Evolutionary conservation across 192 early-diverging fungal genomes (phyloP), one percentile per base, ranked within the genome.

Genomic region (Gryganskiella cystojenkinii): DNA sequence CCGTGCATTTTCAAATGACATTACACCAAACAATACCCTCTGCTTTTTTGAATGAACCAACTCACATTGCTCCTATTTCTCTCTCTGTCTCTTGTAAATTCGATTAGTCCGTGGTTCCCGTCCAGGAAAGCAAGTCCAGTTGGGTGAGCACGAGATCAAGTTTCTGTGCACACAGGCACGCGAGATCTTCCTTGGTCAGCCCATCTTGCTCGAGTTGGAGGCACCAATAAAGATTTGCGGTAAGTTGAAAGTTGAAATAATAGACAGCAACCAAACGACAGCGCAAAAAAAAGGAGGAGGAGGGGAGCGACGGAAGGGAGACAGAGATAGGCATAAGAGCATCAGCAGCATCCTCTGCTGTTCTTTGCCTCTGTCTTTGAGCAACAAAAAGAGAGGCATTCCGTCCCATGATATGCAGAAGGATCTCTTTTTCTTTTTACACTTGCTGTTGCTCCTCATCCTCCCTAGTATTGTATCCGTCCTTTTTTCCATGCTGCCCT

Each of bases 151-250:
- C 67, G 97, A 99, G 87, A 96, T 99, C 80, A 91, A 93, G 62
- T 98, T 88, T 83, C 88, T 99, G 40, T 99, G 97, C 86, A 91
- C 87, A 63, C 95, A 94, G 59, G 93, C 95, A 34, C 90, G 97
- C 44, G 97, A 99, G 79, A 94, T 98, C 61, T 97, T 99, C 81
- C 92, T 99, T 76, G 89, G 79, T 81, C 97, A 96, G 74, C 94
- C 94, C 49, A 95, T 97, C 60, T 86, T 97, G 55, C 84, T 97
- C 20, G 95, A 97, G 76, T 78, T 97, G 52, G 95, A 97, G 74
- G 95, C 95, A 25, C 95, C 95, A 28, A 96, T 97, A 68, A 97
- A 97, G 68, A 96, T 97, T 68, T 97, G 95, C 85, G 95, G 95
- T 93, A 78, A 65, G 84, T 70, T 40, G 37, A 40, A 40, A 40